Evolutionary conservation across 805 yeast genomes (phyloP), one percentile per base, ranked within the genome.

Genomic region (Scheffersomyces amazonensis): DNA sequence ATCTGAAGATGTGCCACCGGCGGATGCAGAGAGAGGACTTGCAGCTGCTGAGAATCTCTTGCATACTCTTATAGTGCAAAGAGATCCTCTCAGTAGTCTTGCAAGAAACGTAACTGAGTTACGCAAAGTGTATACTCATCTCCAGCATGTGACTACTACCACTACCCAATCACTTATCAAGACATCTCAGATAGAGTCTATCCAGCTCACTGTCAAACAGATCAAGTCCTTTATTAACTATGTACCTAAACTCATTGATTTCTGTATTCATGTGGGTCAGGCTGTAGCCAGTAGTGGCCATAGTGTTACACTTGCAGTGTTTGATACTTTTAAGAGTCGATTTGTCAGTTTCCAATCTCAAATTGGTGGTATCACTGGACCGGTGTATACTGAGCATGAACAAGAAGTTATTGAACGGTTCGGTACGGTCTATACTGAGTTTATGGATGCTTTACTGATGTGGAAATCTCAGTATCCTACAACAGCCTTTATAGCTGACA

Each of bases 11-110:
- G 79, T 87, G 17, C 93, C 96, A 3, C 74, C 73, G 11, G 66
- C 75, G 2, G 95, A 85, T 54, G 75, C 86, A 21, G 84, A 80
- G 43, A 82, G 81, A 47, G 95, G 89, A 27, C 66, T 88, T 50
- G 88, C 89, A 7, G 80, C 81, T 7, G 66, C 80, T 2, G 97
- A 91, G 51, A 82, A 87, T 55, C 55, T 87, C 35, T 56, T 89
- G 3, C 76, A 73, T 40, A 64, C 76, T 2, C 58, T 89, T 44
- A 65, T 84, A 13, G 69, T 76, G 2, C 64, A 71, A 17, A 72
- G 87, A 47, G 59, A 64, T 12, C 75, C 82, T 1, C 46, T 83
- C 22, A 43, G 50, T 2, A 56, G 59, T n/a, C 53, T 69, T 32
- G 47, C 63, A 2, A 38, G 19, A 2, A 48, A 56, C 10, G 42